Evolutionary conservation across 2,329 filamentous ascomycete species (phyloP).

Genomic region (Talaromyces funiculosus): DNA sequence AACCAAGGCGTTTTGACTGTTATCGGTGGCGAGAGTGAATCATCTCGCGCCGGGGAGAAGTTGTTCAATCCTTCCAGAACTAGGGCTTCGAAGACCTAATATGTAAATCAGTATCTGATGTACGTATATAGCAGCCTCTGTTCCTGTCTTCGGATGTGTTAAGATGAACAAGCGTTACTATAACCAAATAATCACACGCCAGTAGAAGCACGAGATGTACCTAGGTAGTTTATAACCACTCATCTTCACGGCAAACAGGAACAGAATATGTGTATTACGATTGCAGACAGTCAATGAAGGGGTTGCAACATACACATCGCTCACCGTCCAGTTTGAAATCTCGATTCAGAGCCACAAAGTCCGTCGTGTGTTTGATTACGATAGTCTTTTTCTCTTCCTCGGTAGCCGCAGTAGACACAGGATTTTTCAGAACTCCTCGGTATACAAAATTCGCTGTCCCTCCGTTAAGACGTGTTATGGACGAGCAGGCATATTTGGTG

Average conservation of each 20-base stretch:
- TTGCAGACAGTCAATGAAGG: too few relatives aligned
- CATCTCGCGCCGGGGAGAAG: neutral
- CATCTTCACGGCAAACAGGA: too few relatives aligned
- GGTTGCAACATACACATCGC: slow-evolving; percentile 8
- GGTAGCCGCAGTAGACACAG: neutral
- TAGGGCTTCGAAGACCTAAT: slow-evolving; percentile 5
- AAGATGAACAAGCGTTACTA: too few relatives aligned
- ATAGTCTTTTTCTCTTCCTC: neutral
- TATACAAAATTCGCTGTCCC: slow-evolving; percentile 13
- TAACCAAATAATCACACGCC: too few relatives aligned
- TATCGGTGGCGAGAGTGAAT: neutral
- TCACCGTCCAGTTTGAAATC: slow-evolving; percentile 10
- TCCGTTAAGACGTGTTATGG: slow-evolving; percentile 4
- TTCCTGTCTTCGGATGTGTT: too few relatives aligned
- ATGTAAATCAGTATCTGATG: neutral
- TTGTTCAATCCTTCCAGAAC: neutral
- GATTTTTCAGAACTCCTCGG: neutral
- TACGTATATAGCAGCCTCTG: too few relatives aligned
- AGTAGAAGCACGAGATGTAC: too few relatives aligned
- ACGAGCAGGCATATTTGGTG: neutral
- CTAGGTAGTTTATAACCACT: too few relatives aligned
- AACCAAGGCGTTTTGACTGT: slow-evolving; percentile 9
- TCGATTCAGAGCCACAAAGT: slow-evolving; percentile 11
- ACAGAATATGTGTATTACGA: too few relatives aligned
- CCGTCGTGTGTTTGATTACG: slow-evolving; percentile 11